Evolutionary conservation across 371 early-diverging fungal genomes (phyloP), one percentile per base, ranked within the genome.

Genomic region (Blakeslea trispora): DNA sequence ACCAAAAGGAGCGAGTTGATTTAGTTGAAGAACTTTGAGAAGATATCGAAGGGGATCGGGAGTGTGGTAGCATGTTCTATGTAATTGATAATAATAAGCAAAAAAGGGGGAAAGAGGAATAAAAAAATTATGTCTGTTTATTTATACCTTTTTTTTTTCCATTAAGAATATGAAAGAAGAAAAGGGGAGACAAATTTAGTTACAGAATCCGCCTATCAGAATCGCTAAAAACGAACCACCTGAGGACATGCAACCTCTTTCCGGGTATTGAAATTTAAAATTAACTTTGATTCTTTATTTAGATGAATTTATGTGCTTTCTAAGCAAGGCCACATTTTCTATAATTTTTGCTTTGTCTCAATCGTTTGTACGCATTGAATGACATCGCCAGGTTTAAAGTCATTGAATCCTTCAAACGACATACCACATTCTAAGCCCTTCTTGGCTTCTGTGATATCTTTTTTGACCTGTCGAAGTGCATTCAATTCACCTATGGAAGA

Each of bases 371-470:
- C 59, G 52, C 82, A 79, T 66, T 92, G 90, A 58, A 97, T 84
- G 14, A 86, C 59, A 77, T 96, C 97, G 2, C 94, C 95, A 15
- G 78, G 84, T 65, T 86, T 69, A 55, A 92, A 81, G 10, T 83
- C 86, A 3, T 72, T 71, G 62, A 91, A 94, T 5, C 86, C 89
- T 18, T 87, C 89, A 75, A 97, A 89, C 39, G 86, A 83, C 72
- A 96, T 89, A 32, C 96, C 96, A 62, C 96, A 96, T 72, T 97
- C 97, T 19, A 89, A 69, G 1, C 96, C 96, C 71, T 94, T 94
- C 52, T 85, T 81, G 22, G 88, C 93, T 73, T 95, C 94, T 24
- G 72, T 70, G 42, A 95, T 87, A 53, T 95, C 94, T 46, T 93
- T 91, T 72, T 96, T 97, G 57, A 90, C 81, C 50, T 93, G 89